phyloP scores from a whole-genome alignment of 257 asterid species.

The Rehmannia glutinosa region DNA sequence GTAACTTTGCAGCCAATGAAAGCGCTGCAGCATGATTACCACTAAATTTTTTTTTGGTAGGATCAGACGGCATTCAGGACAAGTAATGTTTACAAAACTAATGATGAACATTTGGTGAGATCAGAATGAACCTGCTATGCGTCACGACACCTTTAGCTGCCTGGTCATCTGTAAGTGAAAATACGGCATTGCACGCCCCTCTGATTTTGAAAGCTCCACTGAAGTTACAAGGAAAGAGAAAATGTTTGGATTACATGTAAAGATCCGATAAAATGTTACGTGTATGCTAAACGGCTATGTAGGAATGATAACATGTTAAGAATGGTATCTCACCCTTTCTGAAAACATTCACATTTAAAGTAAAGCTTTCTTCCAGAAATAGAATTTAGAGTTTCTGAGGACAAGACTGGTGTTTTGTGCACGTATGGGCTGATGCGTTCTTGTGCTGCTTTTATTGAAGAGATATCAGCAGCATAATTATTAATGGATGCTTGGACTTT shows the following conservation, averaged over 20 bases:
- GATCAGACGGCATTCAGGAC: too few relatives aligned
- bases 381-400: constrained; percentile 72
- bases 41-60: constrained; percentile 51
- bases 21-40: constrained; percentile 99
- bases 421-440: constrained; percentile 46
- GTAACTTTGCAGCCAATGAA: constrained; percentile 84
- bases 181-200: constrained; percentile 95
- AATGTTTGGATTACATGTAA: too few relatives aligned
- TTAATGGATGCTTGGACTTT: constrained; percentile 24
- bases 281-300: neutral
- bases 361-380: constrained; percentile 64
- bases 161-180: constrained; percentile 69
- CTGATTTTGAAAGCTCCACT: constrained; percentile 94
- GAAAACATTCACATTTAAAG: constrained; percentile 91
- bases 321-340: constrained; percentile 71
- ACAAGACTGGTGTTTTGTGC: constrained; percentile 68
- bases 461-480: constrained; percentile 75
- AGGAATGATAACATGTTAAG: neutral
- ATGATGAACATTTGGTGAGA: too few relatives aligned
- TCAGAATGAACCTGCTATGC: constrained; percentile 72
- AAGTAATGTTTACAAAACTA: too few relatives aligned
- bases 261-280: too few relatives aligned
- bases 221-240: constrained; percentile 15
- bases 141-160: constrained; percentile 89
- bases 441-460: constrained; percentile 71